These are phyloP conservation scores for Neurospora sp. DNA, from an alignment of 495 filamentous ascomycete species.

Conservation along the genomic window DNA sequence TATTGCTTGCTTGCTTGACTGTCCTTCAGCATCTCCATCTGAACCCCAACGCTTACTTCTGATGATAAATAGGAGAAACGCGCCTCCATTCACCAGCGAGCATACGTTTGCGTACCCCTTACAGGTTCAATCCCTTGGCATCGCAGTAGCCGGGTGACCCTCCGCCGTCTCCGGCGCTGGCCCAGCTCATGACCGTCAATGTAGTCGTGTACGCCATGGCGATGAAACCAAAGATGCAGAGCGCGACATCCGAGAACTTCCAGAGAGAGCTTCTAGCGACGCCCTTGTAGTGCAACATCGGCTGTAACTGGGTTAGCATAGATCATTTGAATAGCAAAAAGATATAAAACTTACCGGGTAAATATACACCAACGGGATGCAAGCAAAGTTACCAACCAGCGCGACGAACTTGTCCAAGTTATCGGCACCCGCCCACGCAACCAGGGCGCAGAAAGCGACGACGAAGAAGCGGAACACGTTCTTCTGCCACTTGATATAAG, in stretches of 20 bases:
- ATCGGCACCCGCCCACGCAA: slow-evolving; percentile 86
- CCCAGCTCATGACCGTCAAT: slow-evolving; percentile 78
- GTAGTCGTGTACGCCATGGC: slow-evolving; percentile 86
- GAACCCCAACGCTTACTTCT: not conserved
- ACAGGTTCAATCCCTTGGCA: slow-evolving; percentile 8
- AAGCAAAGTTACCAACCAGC: slow-evolving; percentile 92
- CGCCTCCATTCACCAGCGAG: not conserved
- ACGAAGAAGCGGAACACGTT: slow-evolving; percentile 90
- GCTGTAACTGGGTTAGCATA: slow-evolving; percentile 40
- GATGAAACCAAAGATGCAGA: slow-evolving; percentile 71
- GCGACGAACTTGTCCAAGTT: slow-evolving; percentile 96
- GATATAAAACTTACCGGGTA: slow-evolving; percentile 64
- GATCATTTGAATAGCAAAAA: not conserved
- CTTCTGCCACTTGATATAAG: slow-evolving; percentile 97
- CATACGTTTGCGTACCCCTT: not conserved
- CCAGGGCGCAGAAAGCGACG: slow-evolving; percentile 70
- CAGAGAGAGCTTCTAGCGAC: slow-evolving; percentile 57
- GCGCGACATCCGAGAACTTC: slow-evolving; percentile 56
- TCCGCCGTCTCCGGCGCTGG: slow-evolving; percentile 29
- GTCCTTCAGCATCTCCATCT: not conserved
- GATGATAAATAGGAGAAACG: not conserved
- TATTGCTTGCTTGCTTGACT: not conserved
- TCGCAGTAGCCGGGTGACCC: slow-evolving; percentile 42
- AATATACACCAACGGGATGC: slow-evolving; percentile 93
- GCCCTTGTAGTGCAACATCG: slow-evolving; percentile 75